Evolutionary conservation across 1,139 yeast species (phyloP).

Genomic region (Hanseniaspora sp.): DNA sequence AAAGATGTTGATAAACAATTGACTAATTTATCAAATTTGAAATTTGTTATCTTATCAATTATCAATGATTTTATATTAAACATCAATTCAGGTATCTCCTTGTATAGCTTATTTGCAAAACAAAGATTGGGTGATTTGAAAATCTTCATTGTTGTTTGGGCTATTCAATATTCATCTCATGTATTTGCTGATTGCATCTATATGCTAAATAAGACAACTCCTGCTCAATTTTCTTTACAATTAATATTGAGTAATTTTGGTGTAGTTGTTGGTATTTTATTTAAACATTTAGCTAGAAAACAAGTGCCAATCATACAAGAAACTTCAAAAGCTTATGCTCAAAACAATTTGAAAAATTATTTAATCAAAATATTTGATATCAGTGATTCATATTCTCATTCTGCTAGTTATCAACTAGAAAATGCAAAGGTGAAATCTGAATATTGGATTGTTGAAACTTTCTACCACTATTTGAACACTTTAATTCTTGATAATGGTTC

Average conservation of each 20-base stretch:
- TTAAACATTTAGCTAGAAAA: slow-evolving; percentile 4
- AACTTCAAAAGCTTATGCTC: not conserved
- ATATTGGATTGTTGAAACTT: slow-evolving; percentile 1
- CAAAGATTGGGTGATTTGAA: not conserved
- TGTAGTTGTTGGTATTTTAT: slow-evolving; percentile 4
- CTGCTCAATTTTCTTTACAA: slow-evolving; percentile 6
- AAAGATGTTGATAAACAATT: not conserved
- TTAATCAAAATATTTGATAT: not conserved
- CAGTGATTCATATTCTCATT: not conserved
- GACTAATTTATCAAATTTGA: slow-evolving; percentile 2
- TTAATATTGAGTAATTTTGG: slow-evolving; percentile 9
- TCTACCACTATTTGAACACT: not conserved
- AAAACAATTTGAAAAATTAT: not conserved
- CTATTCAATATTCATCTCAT: slow-evolving; percentile 11
- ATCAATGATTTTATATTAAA: slow-evolving; percentile 10
- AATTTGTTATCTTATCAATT: slow-evolving; percentile 2
- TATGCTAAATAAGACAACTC: slow-evolving; percentile 12
- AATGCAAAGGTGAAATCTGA: not conserved
- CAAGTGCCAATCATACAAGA: not conserved
- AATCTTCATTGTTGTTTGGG: slow-evolving; percentile 9
- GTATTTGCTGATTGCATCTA: slow-evolving; percentile 11
- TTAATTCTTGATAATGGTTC: not conserved
- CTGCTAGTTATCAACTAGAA: not conserved
- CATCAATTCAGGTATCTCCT: slow-evolving; percentile 13
- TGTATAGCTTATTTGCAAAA: slow-evolving; percentile 12